These are phyloP conservation scores for Neonectria ditissima DNA, from an alignment of 2,329 filamentous ascomycete genomes.

Conservation along the genomic window DNA sequence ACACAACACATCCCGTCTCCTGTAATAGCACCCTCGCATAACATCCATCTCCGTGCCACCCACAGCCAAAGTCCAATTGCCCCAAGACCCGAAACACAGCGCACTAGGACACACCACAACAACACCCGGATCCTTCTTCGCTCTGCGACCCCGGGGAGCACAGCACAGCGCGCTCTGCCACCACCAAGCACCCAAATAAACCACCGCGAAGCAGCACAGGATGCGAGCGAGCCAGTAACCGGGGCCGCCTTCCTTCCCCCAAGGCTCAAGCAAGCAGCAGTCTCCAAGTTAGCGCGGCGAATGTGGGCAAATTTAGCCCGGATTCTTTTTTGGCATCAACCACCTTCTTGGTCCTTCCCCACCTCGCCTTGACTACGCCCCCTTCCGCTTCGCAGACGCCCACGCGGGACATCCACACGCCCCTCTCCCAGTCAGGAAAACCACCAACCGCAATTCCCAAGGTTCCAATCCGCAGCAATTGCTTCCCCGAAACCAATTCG, in stretches of 20 bases:
- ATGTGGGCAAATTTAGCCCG: slow-evolving; percentile 39
- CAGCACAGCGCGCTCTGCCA: background rate
- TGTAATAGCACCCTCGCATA: slow-evolving; percentile 4
- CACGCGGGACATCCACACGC: slow-evolving; percentile 13
- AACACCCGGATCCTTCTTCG: no score
- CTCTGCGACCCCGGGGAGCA: background rate
- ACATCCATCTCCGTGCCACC: background rate
- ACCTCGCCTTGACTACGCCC: slow-evolving; percentile 11
- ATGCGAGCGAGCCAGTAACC: background rate
- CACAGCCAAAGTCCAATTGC: slow-evolving; percentile 4
- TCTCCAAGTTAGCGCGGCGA: slow-evolving; percentile 17
- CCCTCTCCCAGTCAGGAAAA: slow-evolving; percentile 7
- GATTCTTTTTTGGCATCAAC: slow-evolving; percentile 27
- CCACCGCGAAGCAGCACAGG: background rate
- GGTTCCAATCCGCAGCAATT: background rate
- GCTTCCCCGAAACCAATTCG: slow-evolving; percentile 6
- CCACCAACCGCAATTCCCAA: background rate
- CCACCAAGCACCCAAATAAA: background rate
- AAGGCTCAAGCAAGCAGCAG: background rate
- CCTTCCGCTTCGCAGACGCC: slow-evolving; percentile 15
- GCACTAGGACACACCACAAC: background rate
- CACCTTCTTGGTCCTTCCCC: background rate
- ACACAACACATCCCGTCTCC: background rate
- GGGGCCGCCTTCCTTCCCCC: background rate
- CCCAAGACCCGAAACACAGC: slow-evolving; percentile 9